A percentile compares a stretch with the other conserved stretches of the same genome.
Evolutionary conservation across 768 basidiomycete species (phyloP).

Genomic region (Naematelia aurantialba): DNA sequence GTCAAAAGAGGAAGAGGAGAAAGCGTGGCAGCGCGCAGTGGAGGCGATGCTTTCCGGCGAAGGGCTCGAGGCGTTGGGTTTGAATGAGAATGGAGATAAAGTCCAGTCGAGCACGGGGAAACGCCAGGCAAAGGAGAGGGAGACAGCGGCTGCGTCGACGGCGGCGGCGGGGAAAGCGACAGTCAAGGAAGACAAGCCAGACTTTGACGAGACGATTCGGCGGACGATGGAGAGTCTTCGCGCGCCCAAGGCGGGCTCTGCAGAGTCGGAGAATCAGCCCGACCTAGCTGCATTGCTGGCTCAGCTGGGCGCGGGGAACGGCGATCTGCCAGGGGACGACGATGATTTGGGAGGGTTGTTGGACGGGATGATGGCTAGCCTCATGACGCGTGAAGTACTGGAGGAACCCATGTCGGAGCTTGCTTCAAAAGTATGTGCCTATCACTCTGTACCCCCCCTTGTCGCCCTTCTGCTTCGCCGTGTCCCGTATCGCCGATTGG

Average conservation of each 20-base stretch:
- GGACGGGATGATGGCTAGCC: constrained; percentile 51
- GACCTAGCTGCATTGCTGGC: constrained; percentile 32
- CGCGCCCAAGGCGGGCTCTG: constrained; percentile 7
- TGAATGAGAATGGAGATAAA: constrained; percentile 19
- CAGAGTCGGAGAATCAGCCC: constrained; percentile 11
- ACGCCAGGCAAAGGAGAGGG: not conserved
- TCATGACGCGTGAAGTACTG: constrained; percentile 50
- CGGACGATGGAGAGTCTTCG: constrained; percentile 34
- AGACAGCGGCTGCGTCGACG: not conserved
- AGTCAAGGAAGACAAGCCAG: constrained; percentile 9
- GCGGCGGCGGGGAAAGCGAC: too few relatives aligned
- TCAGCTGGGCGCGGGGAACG: constrained; percentile 20
- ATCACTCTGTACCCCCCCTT: not conserved
- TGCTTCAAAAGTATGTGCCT: constrained; percentile 43
- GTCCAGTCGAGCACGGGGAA: not conserved
- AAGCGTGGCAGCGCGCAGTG: constrained; percentile 40
- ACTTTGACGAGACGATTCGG: constrained; percentile 31
- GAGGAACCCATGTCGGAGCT: constrained; percentile 50
- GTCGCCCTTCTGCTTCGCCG: not conserved
- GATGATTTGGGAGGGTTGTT: constrained; percentile 43
- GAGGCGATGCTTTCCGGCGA: constrained; percentile 44
- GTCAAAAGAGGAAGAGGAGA: constrained; percentile 37
- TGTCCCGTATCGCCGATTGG: not conserved
- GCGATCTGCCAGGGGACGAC: constrained; percentile 28
- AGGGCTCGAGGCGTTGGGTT: constrained; percentile 37